Evolutionary conservation across 106 monocot genomes (phyloP), one percentile per base, ranked within the genome.

Genomic region (Dendrobium nobile): DNA sequence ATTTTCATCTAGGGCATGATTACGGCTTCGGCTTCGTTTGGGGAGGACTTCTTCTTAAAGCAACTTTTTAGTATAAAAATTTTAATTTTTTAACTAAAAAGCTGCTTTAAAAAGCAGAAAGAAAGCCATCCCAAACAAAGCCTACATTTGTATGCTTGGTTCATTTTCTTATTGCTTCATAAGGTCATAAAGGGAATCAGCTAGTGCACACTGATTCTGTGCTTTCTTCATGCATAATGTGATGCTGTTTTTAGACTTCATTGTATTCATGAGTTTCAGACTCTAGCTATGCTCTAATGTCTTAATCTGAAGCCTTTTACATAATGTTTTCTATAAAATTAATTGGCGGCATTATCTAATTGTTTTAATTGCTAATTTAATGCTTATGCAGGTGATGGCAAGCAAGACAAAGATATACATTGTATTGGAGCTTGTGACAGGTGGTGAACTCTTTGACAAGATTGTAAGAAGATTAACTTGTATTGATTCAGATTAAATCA

Each of bases 361-460:
- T 40, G 41, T 73, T 37, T 10, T 33, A 70, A 37, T 37, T 70
- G 70, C 33, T 70, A 37, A 31, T 31, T 37, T 37, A 70, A 31
- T 19, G 2, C 74, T 10, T 28, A 27, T 83, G 75, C 73, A 96
- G 96, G 96, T 96, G 67, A 96, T 96, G 93, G 96, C 93, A 41
- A 96, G 93, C 88, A 93, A 96, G 86, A 89, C 92, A 42, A 96
- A 88, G 70, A 92, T 96, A 81, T 93, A 96, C 84, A 84, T 96
- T 74, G 93, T 93, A n/a, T 58, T 93, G 85, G 93, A 96, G 83
- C 77, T 87, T 82, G 93, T 93, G 18, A 93, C 88, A 7, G 96
- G 93, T 70, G 93, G 93, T 43, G 96, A 96, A 89, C 86, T 94
- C 56, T 97, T 97, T 79, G 92, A 94, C 85, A 97, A 92, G 84